Evolutionary conservation across 345 rosid genomes (phyloP), one percentile per base, ranked within the genome.

Genomic region (Tarenaya hassleriana): DNA sequence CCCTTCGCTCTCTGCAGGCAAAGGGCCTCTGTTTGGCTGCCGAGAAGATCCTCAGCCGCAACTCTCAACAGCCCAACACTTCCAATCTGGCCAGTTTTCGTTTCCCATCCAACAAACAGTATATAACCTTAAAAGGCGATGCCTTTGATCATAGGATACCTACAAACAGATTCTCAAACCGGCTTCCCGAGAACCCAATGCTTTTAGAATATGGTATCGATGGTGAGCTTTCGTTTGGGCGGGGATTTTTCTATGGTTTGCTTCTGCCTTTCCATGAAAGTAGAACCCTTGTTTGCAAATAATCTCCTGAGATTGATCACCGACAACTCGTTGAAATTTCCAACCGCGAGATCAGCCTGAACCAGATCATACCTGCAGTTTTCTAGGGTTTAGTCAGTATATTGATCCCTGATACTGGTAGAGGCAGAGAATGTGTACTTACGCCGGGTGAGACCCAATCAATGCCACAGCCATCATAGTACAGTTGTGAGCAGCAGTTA

Each of bases 401-500:
- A 15, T 32, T 37, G 16, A 43, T 37, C 45, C 16, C 45, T 3
- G 31, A 29, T 21, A 34, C 21, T 32, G 14, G 0, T 3, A 5
- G 4, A 48, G 39, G 19, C 38, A 31, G 53, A 35, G 35, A 7
- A 21, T 33, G 1, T 34, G 34, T 48, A 73, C 92, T 31, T 57
- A 87, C 98, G 98, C 98, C 0, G 86, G 87, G 63, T 84, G 95
- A 55, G 89, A 50, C 4, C 98, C 98, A 40, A 91, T 91, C 41
- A 91, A 46, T 49, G 81, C 98, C 34, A 91, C 70, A 4, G 96
- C 96, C 98, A 91, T 91, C 98, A 91, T 87, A 5, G 96, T 91
- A 64, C 98, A 91, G 65, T 87, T 87, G 69, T 91, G 98, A 60
- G 98, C 95, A 0, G 98, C 98, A 10, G 98, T 72, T 50, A 84